Evolutionary conservation across 2,329 filamentous ascomycete species (phyloP).

Genomic region (Paecilomyces niveus): DNA sequence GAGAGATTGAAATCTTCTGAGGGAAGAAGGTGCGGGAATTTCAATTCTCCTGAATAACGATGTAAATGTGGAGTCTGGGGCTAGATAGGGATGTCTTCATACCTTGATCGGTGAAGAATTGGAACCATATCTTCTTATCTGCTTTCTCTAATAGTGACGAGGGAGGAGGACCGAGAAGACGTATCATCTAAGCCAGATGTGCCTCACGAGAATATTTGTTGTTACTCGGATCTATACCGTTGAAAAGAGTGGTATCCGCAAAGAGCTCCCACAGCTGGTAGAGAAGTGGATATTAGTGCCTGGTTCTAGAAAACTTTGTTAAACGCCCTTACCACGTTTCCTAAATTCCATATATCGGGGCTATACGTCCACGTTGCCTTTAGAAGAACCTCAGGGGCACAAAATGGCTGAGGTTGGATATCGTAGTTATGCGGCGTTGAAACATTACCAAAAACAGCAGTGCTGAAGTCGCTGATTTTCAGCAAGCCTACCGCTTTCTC

Average conservation of each 20-base stretch:
- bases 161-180: conserved; percentile 17
- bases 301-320: not conserved
- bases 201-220: conserved; percentile 14
- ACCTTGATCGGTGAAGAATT: conserved; percentile 11
- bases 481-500: not conserved
- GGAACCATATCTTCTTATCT: conserved; percentile 1
- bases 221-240: conserved; percentile 13
- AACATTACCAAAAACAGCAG: conserved; percentile 16
- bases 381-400: conserved; percentile 24
- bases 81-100: not conserved
- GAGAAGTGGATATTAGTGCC: not conserved
- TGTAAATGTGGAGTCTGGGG: conserved; percentile 1
- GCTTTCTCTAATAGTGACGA: conserved; percentile 6
- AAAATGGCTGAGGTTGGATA: conserved; percentile 28
- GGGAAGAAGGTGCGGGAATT: conserved; percentile 15
- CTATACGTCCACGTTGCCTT: conserved; percentile 22
- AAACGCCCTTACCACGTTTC: conserved; percentile 14
- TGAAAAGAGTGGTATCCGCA: conserved; percentile 20
- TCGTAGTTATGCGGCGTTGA: conserved; percentile 31
- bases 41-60: conserved; percentile 11
- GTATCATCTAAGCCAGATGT: conserved; percentile 17
- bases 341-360: conserved; percentile 29
- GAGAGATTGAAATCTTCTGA: conserved; percentile 10
- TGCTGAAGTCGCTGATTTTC: conserved; percentile 22
- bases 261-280: conserved; percentile 26